Percentiles rank a stretch among this genome's conserved stretches.
These are phyloP conservation scores for Irpex sp. DNA, from an alignment of 1,284 basidiomycete species.

Conservation along the genomic window DNA sequence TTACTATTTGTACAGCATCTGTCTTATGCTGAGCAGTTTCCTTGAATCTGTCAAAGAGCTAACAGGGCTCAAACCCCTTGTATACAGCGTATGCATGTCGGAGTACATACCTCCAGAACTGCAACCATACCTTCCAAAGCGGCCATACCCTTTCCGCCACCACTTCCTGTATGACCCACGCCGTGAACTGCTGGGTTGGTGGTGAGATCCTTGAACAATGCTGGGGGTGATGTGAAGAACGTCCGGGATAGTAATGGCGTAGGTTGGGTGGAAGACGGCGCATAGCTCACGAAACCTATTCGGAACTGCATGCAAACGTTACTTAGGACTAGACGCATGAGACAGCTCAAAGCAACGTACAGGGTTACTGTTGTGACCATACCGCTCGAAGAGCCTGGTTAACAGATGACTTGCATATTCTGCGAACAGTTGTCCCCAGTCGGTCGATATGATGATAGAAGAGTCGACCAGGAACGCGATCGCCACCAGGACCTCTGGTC, in stretches of 20 bases:
- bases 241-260: slow-evolving; percentile 52
- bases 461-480: slow-evolving; percentile 63
- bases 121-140: slow-evolving; percentile 70
- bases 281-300: slow-evolving; percentile 57
- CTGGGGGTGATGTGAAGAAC: slow-evolving; percentile 45
- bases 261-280: slow-evolving; percentile 44
- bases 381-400: slow-evolving; percentile 45
- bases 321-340: not conserved
- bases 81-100: not conserved
- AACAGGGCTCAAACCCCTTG: slow-evolving; percentile 1
- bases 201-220: slow-evolving; percentile 42
- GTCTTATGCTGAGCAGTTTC: slow-evolving; percentile 12
- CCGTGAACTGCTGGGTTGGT: slow-evolving; percentile 47
- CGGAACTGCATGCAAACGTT: slow-evolving; percentile 36
- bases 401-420: slow-evolving; percentile 53
- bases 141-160: slow-evolving; percentile 54
- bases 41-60: slow-evolving; percentile 55
- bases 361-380: slow-evolving; percentile 24
- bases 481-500: slow-evolving; percentile 29
- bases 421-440: slow-evolving; percentile 47
- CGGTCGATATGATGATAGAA: slow-evolving; percentile 48
- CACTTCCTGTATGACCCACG: slow-evolving; percentile 51
- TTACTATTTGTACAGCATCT: not conserved
- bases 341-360: slow-evolving; percentile 25
- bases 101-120: slow-evolving; percentile 56